phyloP scores from a whole-genome alignment of 169 alveolate genomes.

The Theileria orientalis region DNA sequence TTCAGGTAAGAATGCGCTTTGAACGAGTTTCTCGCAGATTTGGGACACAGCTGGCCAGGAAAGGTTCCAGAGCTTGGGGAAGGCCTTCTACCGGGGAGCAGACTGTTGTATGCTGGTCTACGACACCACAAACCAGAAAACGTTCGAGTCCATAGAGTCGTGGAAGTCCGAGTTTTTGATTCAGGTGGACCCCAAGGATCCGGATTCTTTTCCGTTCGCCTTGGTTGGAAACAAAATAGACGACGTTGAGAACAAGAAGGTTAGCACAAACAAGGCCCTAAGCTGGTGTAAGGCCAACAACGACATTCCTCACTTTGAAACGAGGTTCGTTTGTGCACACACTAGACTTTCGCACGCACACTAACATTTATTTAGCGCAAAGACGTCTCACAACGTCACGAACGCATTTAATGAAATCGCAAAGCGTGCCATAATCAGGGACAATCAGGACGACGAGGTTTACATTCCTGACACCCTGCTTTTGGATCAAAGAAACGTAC shows the following conservation, averaged over 20 bases:
- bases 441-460: conserved; percentile 83
- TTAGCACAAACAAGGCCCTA: conserved; percentile 85
- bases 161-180: conserved; percentile 97
- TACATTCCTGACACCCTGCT: conserved; percentile 66
- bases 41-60: conserved; percentile 99
- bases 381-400: conserved; percentile 92
- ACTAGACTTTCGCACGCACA: too few species aligned
- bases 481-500: conserved; percentile 51
- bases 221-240: conserved; percentile 96
- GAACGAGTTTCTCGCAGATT: conserved; percentile 62
- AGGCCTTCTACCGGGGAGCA: conserved; percentile 98
- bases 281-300: conserved; percentile 91
- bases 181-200: conserved; percentile 94
- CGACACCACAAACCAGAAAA: conserved; percentile 87
- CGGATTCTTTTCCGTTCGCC: conserved; percentile 94
- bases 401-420: conserved; percentile 92
- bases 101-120: conserved; percentile 98
- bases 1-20: conserved; percentile 82
- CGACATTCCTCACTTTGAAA: conserved; percentile 92
- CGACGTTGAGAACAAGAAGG: conserved; percentile 89
- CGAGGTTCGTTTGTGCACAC: conserved; percentile 70
- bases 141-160: conserved; percentile 91
- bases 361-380: conserved; percentile 87
- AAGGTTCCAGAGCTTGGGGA: conserved; percentile 96
- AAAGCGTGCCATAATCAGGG: conserved; percentile 81